phyloP scores from a whole-genome alignment of 208 protist genomes.

The Kentomonas sorsogonicus region DNA sequence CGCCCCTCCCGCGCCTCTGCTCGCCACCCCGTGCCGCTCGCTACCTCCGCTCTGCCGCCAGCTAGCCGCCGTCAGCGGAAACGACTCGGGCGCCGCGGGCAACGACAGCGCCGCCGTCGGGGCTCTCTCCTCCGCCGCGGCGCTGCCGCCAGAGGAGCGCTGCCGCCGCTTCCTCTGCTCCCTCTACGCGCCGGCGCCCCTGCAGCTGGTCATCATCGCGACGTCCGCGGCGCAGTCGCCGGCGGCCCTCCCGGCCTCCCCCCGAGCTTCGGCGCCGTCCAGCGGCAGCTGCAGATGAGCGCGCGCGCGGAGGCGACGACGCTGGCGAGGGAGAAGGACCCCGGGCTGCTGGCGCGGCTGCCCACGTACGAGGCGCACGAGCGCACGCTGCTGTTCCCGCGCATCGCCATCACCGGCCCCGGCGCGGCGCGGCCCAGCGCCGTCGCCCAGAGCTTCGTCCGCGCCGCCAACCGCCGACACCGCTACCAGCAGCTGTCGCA shows the following conservation, averaged over 20 bases:
- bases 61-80: too few relatives aligned
- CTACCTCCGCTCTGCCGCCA: too few relatives aligned
- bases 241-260: neutral
- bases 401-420: constrained; percentile 68
- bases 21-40: neutral
- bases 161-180: constrained; percentile 4
- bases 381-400: constrained; percentile 45
- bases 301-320: too few relatives aligned
- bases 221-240: neutral
- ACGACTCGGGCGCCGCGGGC: neutral
- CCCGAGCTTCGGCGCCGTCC: too few relatives aligned
- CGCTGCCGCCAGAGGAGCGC: neutral
- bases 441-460: constrained; percentile 31
- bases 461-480: constrained; percentile 25
- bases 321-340: constrained; percentile 4
- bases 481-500: constrained; percentile 42
- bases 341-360: constrained; percentile 11
- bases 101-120: neutral
- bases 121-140: neutral
- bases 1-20: neutral
- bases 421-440: constrained; percentile 17
- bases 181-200: neutral
- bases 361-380: constrained; percentile 16
- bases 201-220: too few relatives aligned
- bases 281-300: too few relatives aligned